Base-by-base conservation (phyloP, 1,284 basidiomycete species). In the Cutaneotrichosporon mucoides region DNA sequence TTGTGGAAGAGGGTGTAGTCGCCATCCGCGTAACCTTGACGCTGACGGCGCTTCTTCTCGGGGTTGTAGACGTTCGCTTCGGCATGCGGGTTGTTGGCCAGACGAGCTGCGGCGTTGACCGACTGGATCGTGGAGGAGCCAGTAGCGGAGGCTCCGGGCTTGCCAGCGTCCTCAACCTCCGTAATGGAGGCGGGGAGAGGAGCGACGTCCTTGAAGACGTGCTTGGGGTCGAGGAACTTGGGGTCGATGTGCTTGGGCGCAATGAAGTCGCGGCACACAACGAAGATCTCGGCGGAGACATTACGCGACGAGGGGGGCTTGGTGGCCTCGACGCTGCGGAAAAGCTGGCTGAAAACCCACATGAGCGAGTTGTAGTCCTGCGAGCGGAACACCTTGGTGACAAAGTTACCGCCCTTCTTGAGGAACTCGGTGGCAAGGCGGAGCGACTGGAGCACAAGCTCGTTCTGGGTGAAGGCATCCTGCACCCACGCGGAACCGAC, bases 401-500 rank as follows among this genome's bases (percentile, higher is more conserved):
- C 89, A 75, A 99, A 99, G 34, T 88, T 91, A 56, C 94, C 94
- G 43, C 95, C 96, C 74, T 94, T 93, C 48, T 83, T 81, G 62
- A 99, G 83, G 76, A 99, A 99, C 73, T 99, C 95, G 56, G 93
- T 92, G 12, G 96, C 95, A 60, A 99, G 86, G 79, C 94, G 96
- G 71, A 99, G 82, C 75, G 89, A 90, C 85, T 92, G 94, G 60
- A 99, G 84, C 58, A 97, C 95, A 61, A 99, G 88, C 78, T 99
- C 96, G 51, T 92, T 92, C 76, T 99, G 96, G 62, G 87, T 88
- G 81, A 95, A 99, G 1, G 96, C 96, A 79, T 99, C 96, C 78
- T 99, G 96, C 61, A 99, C 86, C 96, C 96, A 99, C 11, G 96
- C 96, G 34, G 93, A 91, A 83, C 96, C 96, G 77, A 99, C 96